A percentile compares a stretch with the other conserved stretches of the same genome.
These are phyloP conservation scores for Tetrahymena thermophila DNA, from an alignment of 73 alveolate genomes.

Conservation along the genomic window DNA sequence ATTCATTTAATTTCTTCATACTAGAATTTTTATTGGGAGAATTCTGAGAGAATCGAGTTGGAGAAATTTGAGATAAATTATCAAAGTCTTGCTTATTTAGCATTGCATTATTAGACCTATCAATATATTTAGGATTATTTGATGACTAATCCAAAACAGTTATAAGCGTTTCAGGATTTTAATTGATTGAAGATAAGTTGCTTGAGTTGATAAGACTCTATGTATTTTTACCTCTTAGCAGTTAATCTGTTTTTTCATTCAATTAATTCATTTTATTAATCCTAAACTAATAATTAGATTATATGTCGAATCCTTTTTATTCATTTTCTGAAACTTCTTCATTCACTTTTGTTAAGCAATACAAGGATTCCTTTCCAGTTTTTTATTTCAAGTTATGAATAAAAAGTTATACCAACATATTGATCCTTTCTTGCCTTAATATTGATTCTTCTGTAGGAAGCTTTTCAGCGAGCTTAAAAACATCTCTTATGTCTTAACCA, in stretches of 20 bases:
- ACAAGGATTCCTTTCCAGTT: not conserved
- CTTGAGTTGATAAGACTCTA: not conserved
- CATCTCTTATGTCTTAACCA: not conserved
- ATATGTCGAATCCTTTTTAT: not conserved
- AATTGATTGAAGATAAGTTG: not conserved
- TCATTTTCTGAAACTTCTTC: not conserved
- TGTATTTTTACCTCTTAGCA: not conserved
- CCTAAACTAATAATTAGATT: not conserved
- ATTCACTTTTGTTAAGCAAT: not conserved
- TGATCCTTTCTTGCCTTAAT: not conserved
- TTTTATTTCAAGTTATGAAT: not conserved
- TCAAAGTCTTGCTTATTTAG: not conserved
- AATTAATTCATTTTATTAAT: not conserved
- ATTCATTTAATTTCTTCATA: not conserved
- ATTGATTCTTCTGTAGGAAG: not conserved
- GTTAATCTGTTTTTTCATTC: not conserved
- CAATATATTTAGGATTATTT: not conserved
- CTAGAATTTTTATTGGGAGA: not conserved
- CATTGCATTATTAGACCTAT: not conserved
- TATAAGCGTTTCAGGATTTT: not conserved
- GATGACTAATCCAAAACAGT: not conserved
- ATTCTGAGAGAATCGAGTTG: not conserved
- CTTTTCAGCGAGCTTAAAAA: not conserved
- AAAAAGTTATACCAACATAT: not conserved
- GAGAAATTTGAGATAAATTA: not conserved